phyloP scores from a whole-genome alignment of 139 green algal species.

The Asterochloris sp. region DNA sequence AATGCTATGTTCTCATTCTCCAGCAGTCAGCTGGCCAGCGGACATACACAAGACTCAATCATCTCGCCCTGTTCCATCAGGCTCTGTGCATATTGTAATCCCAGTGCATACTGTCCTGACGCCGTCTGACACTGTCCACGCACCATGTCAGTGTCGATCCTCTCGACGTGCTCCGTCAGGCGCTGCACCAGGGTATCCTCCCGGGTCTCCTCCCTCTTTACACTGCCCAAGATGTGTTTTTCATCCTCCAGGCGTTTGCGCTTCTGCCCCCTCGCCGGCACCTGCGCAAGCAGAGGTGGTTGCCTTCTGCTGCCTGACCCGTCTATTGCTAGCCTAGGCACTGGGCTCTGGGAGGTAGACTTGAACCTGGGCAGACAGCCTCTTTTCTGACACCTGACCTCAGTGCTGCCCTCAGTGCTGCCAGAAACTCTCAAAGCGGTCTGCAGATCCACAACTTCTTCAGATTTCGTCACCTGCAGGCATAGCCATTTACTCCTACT shows the following conservation, averaged over 20 bases:
- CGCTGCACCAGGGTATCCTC: slow-evolving; percentile 53
- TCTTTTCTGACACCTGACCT: neutral
- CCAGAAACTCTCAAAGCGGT: neutral
- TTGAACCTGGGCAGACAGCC: neutral
- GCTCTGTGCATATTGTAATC: too few species aligned
- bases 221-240: slow-evolving; percentile 42
- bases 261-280: slow-evolving; percentile 37
- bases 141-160: slow-evolving; percentile 87
- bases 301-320: too few species aligned
- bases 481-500: neutral
- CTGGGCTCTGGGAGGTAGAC: too few species aligned
- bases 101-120: too few species aligned
- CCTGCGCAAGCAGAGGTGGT: neutral
- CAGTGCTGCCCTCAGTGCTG: neutral
- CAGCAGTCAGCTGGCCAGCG: too few species aligned
- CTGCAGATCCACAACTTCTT: neutral
- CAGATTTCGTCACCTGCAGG: neutral
- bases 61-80: too few species aligned
- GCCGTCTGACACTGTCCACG: neutral
- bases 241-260: slow-evolving; percentile 42
- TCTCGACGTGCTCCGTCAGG: slow-evolving; percentile 86
- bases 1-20: too few species aligned
- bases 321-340: too few species aligned
- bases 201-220: slow-evolving; percentile 48
- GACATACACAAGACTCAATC: too few species aligned